Evolutionary conservation across 2,329 filamentous ascomycete genomes (phyloP).

Genomic region (Fusarium sambucinum): DNA sequence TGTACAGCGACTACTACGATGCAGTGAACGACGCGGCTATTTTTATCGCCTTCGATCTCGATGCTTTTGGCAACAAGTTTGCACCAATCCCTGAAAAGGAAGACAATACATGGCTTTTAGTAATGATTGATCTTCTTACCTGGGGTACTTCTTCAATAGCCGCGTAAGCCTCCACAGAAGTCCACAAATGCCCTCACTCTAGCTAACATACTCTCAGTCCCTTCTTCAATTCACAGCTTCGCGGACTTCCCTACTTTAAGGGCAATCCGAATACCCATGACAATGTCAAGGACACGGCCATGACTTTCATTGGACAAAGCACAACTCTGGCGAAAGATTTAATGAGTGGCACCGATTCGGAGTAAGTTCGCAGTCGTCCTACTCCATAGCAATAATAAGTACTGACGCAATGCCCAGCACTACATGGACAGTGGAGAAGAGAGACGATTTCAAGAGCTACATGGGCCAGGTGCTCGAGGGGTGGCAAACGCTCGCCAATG

Average conservation of each 20-base stretch:
- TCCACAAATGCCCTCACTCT: background rate
- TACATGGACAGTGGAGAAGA: background rate
- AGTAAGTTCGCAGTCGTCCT: background rate
- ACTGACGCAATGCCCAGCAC: background rate
- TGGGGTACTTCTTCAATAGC: background rate
- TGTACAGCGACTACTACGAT: background rate
- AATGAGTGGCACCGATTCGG: rapidly evolving
- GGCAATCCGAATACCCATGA: background rate
- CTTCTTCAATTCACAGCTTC: background rate
- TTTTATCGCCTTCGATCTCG: background rate
- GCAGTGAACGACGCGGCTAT: background rate
- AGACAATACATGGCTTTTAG: background rate
- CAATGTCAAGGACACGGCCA: background rate
- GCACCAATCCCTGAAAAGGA: background rate
- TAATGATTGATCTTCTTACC: background rate
- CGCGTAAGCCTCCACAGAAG: background rate
- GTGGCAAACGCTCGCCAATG: background rate
- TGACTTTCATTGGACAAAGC: slow-evolving; percentile 1
- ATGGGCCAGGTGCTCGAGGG: background rate
- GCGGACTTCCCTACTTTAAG: background rate
- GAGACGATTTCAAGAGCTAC: background rate
- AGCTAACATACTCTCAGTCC: background rate
- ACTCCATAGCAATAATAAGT: background rate
- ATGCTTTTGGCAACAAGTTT: background rate
- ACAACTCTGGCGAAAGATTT: background rate